phyloP scores from a whole-genome alignment of 768 basidiomycete genomes.

The Piloderma croceum region DNA sequence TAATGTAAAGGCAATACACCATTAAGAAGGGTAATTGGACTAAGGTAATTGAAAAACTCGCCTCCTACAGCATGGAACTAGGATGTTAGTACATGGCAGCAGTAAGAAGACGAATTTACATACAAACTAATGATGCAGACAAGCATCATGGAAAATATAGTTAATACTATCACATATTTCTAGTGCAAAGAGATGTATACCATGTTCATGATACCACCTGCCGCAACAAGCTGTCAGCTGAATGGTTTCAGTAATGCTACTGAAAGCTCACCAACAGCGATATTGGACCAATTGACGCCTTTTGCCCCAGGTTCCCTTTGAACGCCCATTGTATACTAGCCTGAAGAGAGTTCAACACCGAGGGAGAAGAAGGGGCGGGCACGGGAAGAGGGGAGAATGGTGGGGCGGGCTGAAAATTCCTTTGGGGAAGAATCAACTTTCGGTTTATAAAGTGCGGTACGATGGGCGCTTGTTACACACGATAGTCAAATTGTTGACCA shows the following conservation, averaged over 20 bases:
- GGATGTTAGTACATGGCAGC: not conserved
- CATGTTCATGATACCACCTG: slow-evolving; percentile 99
- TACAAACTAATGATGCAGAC: slow-evolving; percentile 41
- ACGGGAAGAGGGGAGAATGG: slow-evolving; percentile 15
- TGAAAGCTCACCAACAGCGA: slow-evolving; percentile 74
- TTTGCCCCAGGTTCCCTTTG: slow-evolving; percentile 86
- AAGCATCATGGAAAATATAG: slow-evolving; percentile 1
- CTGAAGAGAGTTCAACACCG: slow-evolving; percentile 11
- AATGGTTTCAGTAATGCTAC: slow-evolving; percentile 19
- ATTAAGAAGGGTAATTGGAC: slow-evolving; percentile 3
- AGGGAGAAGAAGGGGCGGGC: slow-evolving; percentile 2
- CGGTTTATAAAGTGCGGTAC: too few relatives aligned
- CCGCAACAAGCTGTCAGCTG: slow-evolving; percentile 13
- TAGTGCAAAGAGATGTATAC: too few relatives aligned
- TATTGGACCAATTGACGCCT: slow-evolving; percentile 90
- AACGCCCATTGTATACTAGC: slow-evolving; percentile 58
- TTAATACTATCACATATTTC: too few relatives aligned
- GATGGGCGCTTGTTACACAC: too few relatives aligned
- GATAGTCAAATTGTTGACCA: too few relatives aligned
- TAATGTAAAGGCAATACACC: slow-evolving; percentile 3
- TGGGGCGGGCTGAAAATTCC: slow-evolving; percentile 17
- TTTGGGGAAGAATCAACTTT: slow-evolving; percentile 15
- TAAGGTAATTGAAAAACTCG: slow-evolving; percentile 35
- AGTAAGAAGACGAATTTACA: slow-evolving; percentile 24
- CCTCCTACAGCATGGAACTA: slow-evolving; percentile 53